Conservation (phyloP, 495 filamentous ascomycete species). For the Penicillium simplicissimum region DNA sequence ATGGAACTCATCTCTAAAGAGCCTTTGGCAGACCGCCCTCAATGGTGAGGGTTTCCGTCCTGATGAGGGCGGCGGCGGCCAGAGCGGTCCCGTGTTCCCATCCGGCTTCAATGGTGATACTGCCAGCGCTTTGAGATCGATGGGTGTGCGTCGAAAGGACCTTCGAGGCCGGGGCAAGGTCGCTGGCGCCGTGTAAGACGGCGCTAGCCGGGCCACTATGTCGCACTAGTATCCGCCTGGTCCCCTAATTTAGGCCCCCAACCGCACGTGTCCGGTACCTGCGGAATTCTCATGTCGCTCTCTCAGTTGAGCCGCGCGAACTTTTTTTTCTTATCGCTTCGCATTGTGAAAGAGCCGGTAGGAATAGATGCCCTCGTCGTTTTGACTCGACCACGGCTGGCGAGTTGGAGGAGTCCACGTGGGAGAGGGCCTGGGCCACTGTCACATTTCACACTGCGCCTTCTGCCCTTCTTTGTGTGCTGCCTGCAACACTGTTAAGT, state of each 20-base stretch:
- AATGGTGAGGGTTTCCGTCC: slow-evolving; percentile 72
- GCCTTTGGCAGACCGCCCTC: slow-evolving; percentile 64
- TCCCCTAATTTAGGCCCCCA: background rate
- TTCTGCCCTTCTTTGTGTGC: background rate
- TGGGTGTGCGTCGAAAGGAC: slow-evolving; percentile 20
- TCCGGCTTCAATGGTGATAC: slow-evolving; percentile 38
- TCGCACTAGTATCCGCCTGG: background rate
- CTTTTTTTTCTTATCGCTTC: slow-evolving; percentile 2
- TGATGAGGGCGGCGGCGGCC: slow-evolving; percentile 36
- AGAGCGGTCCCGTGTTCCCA: slow-evolving; percentile 30
- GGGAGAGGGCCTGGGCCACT: background rate
- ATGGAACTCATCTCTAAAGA: slow-evolving; percentile 68
- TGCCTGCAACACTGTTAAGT: background rate
- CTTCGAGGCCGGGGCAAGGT: slow-evolving; percentile 20
- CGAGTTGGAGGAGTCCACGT: slow-evolving; percentile 10
- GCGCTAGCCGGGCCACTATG: background rate
- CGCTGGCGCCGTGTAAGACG: slow-evolving; percentile 1
- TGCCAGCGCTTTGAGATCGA: slow-evolving; percentile 19
- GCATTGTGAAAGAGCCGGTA: background rate
- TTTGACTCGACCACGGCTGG: background rate
- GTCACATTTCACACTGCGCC: slow-evolving; percentile 1
- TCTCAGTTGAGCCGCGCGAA: background rate
- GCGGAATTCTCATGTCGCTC: slow-evolving; percentile 1
- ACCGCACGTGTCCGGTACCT: slow-evolving; percentile 12
- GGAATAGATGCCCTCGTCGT: background rate